Evolutionary conservation across 768 basidiomycete species (phyloP).

Genomic region (Russula lepida): DNA sequence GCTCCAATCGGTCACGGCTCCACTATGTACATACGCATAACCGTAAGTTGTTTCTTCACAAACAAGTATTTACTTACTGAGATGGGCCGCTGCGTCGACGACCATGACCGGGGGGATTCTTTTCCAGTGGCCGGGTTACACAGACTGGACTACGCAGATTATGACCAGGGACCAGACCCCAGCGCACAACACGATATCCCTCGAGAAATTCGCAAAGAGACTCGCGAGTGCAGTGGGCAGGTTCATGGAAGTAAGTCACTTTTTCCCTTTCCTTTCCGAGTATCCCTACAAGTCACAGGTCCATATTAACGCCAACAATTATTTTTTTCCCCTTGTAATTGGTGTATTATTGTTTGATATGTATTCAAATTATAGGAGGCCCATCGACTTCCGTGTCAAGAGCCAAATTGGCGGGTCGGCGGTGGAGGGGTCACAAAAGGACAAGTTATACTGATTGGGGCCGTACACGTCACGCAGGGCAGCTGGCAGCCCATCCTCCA

Average conservation of each 20-base stretch:
- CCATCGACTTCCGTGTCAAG: background rate
- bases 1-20: background rate
- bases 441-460: background rate
- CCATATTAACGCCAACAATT: no score
- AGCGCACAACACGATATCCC: background rate
- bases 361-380: background rate
- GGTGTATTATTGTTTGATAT: no score
- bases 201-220: background rate
- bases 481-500: conserved; percentile 18
- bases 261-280: no score
- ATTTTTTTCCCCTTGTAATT: no score
- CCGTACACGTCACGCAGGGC: conserved; percentile 11
- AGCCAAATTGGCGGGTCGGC: background rate
- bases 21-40: conserved; percentile 4
- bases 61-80: background rate
- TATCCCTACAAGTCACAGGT: no score
- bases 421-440: background rate
- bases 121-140: conserved; percentile 17
- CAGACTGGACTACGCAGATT: conserved; percentile 2
- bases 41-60: background rate
- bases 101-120: no score
- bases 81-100: no score
- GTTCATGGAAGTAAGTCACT: conserved; percentile 5
- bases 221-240: conserved; percentile 4
- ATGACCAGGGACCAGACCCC: conserved; percentile 11